These are phyloP conservation scores for Penicillium paxilli DNA, from an alignment of 495 filamentous ascomycete species.

Conservation along the genomic window DNA sequence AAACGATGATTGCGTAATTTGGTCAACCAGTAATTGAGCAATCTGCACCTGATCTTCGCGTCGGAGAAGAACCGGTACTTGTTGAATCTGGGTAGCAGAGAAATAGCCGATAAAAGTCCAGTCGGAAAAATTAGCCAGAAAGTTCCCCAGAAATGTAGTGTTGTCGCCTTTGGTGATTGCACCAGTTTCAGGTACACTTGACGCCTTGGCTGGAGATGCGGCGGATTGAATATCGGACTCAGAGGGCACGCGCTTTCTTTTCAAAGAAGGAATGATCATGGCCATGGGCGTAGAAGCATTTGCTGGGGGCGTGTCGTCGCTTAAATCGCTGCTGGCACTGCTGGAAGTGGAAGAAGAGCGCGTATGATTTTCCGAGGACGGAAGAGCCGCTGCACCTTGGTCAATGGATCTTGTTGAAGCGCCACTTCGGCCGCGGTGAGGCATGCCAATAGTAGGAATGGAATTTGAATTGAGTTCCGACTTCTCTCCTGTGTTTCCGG, in stretches of 20 bases:
- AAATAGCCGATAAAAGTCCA: conserved; percentile 47
- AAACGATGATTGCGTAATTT: conserved; percentile 49
- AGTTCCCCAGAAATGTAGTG: conserved; percentile 43
- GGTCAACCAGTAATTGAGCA: conserved; percentile 50
- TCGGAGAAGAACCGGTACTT: conserved; percentile 32
- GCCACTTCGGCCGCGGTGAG: conserved; percentile 22
- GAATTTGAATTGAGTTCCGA: conserved; percentile 14
- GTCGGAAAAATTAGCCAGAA: conserved; percentile 47
- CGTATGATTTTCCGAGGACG: not conserved
- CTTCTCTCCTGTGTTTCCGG: conserved; percentile 3
- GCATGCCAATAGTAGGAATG: conserved; percentile 47
- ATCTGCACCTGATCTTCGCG: conserved; percentile 44
- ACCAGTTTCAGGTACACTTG: conserved; percentile 18
- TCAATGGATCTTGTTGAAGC: conserved; percentile 1
- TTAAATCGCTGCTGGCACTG: conserved; percentile 34
- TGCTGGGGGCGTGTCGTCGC: conserved; percentile 28
- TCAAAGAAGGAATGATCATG: conserved; percentile 23
- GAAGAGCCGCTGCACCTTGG: conserved; percentile 13
- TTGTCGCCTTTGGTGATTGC: conserved; percentile 26
- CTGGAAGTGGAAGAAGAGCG: conserved; percentile 30
- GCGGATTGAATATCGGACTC: conserved; percentile 32
- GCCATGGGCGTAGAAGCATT: conserved; percentile 17
- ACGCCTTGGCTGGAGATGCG: conserved; percentile 32
- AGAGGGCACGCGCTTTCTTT: conserved; percentile 43
- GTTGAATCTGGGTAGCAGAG: conserved; percentile 33